phyloP scores from a whole-genome alignment of 345 rosid genomes.

The Corchorus olitorius region DNA sequence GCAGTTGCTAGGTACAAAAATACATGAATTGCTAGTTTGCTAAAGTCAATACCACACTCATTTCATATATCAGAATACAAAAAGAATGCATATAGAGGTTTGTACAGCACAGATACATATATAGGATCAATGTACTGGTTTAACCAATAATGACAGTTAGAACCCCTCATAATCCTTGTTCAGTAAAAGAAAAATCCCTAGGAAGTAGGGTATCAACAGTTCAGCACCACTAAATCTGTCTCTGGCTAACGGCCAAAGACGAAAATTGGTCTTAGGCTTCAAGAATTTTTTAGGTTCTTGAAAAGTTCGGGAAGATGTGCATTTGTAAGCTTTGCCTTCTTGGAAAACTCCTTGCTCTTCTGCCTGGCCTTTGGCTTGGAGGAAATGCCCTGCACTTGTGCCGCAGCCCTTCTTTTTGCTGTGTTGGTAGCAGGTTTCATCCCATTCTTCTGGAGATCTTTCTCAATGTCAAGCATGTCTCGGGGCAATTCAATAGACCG shows the following conservation, averaged over 20 bases:
- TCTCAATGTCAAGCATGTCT: constrained; percentile 80
- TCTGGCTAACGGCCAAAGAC: too few relatives aligned
- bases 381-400: constrained; percentile 57
- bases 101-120: neutral
- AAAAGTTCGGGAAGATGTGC: constrained; percentile 82
- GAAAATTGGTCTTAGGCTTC: neutral
- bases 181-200: neutral
- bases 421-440: constrained; percentile 90
- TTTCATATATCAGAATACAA: neutral
- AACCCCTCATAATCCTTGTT: neutral
- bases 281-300: constrained; percentile 29
- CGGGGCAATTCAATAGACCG: constrained; percentile 62
- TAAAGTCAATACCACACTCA: neutral
- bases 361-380: constrained; percentile 61
- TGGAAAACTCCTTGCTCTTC: constrained; percentile 76
- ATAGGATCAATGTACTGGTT: neutral
- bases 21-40: neutral
- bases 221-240: neutral
- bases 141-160: neutral
- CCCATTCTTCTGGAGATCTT: constrained; percentile 69
- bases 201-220: too few relatives aligned
- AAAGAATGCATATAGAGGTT: neutral
- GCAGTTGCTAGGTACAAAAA: neutral
- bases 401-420: constrained; percentile 74
- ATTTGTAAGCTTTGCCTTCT: constrained; percentile 85